Percentiles rank a stretch among this genome's conserved stretches.
These are phyloP conservation scores for Geotrichum candidum DNA, from an alignment of 1,139 yeast species.

Conservation along the genomic window DNA sequence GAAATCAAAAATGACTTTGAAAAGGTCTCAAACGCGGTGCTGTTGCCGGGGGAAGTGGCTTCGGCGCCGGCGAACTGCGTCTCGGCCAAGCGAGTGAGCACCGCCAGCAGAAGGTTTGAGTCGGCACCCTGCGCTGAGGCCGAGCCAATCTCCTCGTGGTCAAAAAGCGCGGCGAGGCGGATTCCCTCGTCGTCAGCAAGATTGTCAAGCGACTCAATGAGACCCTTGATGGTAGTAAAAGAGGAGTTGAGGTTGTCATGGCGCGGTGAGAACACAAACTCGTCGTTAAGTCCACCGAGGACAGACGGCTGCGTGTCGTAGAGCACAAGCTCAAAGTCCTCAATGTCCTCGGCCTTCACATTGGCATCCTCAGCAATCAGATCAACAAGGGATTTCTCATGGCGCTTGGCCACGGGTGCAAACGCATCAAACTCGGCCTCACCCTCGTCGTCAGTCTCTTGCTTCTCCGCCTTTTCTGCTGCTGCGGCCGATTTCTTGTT, in stretches of 20 bases:
- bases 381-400: slow-evolving; percentile 61
- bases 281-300: slow-evolving; percentile 84
- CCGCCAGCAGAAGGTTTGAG: slow-evolving; percentile 79
- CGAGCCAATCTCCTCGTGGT: slow-evolving; percentile 93
- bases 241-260: slow-evolving; percentile 87
- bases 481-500: slow-evolving; percentile 18
- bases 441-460: slow-evolving; percentile 44
- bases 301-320: slow-evolving; percentile 79
- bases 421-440: slow-evolving; percentile 60
- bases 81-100: slow-evolving; percentile 59
- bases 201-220: slow-evolving; percentile 47
- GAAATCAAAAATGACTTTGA: slow-evolving; percentile 84
- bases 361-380: slow-evolving; percentile 61
- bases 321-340: slow-evolving; percentile 85
- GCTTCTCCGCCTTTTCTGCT: slow-evolving; percentile 25
- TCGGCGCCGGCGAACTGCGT: slow-evolving; percentile 38
- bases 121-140: slow-evolving; percentile 95
- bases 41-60: slow-evolving; percentile 32
- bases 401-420: slow-evolving; percentile 63
- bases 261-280: slow-evolving; percentile 89
- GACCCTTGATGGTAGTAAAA: slow-evolving; percentile 67
- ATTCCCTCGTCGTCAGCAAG: slow-evolving; percentile 50
- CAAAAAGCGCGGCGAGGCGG: slow-evolving; percentile 70
- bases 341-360: slow-evolving; percentile 51
- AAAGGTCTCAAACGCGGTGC: slow-evolving; percentile 50